Percentiles rank a stretch among this genome's conserved stretches.
phyloP scores from a whole-genome alignment of 192 early-diverging fungal genomes.

The Gamsiella multidivaricata region DNA sequence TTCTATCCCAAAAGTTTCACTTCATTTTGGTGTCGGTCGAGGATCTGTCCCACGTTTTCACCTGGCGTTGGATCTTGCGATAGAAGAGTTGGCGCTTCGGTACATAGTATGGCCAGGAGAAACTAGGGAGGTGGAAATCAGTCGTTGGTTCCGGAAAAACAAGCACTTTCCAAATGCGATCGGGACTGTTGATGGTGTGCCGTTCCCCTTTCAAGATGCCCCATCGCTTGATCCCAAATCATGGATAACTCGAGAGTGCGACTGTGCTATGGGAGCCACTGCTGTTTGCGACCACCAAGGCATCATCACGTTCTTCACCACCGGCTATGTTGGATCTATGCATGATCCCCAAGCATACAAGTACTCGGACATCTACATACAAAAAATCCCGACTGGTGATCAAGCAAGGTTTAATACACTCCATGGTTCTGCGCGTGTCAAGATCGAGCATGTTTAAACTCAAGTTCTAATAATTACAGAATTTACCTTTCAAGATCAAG shows the following conservation, averaged over 20 bases:
- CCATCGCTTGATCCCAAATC: slow-evolving; percentile 1
- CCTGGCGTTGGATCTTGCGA: too few relatives aligned
- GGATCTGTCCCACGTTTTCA: too few relatives aligned
- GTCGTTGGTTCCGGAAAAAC: not conserved
- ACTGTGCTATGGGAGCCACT: slow-evolving; percentile 9
- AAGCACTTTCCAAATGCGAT: slow-evolving; percentile 13
- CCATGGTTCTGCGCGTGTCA: slow-evolving; percentile 9
- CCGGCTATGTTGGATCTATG: slow-evolving; percentile 18
- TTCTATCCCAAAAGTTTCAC: too few relatives aligned
- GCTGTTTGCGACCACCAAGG: slow-evolving; percentile 23
- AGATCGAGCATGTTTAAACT: slow-evolving; percentile 20
- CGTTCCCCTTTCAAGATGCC: slow-evolving; percentile 4
- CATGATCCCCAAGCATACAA: slow-evolving; percentile 6
- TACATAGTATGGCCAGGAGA: too few relatives aligned
- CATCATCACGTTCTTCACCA: slow-evolving; percentile 6
- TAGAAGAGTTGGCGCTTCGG: too few relatives aligned
- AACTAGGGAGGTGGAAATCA: slow-evolving; percentile 4
- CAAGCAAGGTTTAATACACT: slow-evolving; percentile 10
- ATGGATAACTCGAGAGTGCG: slow-evolving; percentile 10
- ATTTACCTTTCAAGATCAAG: not conserved
- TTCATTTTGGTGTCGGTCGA: too few relatives aligned
- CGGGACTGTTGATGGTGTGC: slow-evolving; percentile 24
- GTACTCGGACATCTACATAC: not conserved
- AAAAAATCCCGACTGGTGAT: not conserved
- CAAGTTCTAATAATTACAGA: slow-evolving; percentile 22